Percentiles rank a stretch among this genome's conserved stretches.
Evolutionary conservation across 2,329 filamentous ascomycete species (phyloP).

Genomic region (Fusarium circinatum): DNA sequence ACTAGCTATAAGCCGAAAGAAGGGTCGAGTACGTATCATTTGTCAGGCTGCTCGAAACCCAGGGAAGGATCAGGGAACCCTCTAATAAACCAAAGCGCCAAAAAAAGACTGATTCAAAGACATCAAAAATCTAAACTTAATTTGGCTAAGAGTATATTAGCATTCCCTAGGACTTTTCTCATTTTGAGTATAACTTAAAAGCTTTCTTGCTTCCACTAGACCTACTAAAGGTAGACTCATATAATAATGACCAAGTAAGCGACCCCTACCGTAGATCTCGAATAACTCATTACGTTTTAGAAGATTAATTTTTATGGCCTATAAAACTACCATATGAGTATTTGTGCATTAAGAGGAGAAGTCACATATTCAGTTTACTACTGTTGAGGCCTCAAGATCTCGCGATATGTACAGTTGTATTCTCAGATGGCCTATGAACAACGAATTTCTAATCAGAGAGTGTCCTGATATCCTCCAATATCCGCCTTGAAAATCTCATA

Average conservation of each 20-base stretch:
- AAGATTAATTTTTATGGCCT: too few relatives aligned
- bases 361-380: not conserved
- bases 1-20: not conserved
- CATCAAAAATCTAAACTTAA: not conserved
- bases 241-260: not conserved
- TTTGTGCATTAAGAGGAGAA: not conserved
- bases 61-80: not conserved
- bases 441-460: slow-evolving; percentile 2
- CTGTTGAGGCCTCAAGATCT: not conserved
- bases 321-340: accelerated
- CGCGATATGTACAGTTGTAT: slow-evolving; percentile 22
- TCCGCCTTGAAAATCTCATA: not conserved
- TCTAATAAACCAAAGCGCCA: not conserved
- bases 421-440: slow-evolving; percentile 2
- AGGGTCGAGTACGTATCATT: not conserved
- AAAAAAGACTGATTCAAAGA: not conserved
- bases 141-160: not conserved
- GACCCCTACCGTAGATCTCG: not conserved
- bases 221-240: not conserved
- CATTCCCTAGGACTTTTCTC: not conserved
- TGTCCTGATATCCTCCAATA: not conserved
- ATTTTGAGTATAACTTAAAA: not conserved
- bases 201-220: too few relatives aligned
- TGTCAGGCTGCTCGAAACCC: not conserved
- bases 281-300: not conserved